Evolutionary conservation across 805 yeast species (phyloP), one percentile per base, ranked within the genome.

Genomic region (Barnettozyma pratensis): DNA sequence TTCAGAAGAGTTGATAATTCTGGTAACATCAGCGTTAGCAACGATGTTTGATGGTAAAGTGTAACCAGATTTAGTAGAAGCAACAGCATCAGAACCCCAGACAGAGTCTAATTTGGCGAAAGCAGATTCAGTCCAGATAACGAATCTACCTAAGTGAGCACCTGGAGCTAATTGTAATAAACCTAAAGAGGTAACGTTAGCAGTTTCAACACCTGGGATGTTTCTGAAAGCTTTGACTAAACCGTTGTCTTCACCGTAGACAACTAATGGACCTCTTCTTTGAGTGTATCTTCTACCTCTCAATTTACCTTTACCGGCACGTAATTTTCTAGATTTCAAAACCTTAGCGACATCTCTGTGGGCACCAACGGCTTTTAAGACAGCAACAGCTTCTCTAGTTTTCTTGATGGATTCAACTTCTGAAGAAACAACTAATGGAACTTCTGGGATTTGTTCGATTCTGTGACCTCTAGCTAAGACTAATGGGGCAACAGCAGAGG

Each of bases 401-500:
- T 91, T 94, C 71, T 79, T 74, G 73, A 92, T 79, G 60, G 95
- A 77, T 83, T 94, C 98, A 68, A 92, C 77, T 58, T 89, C 97
- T 76, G 83, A 77, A 64, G 96, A 77, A 63, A 94, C 94, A 79
- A 94, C 98, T 72, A 94, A 85, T 75, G 99, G 99, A 68, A 94
- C 87, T 83, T 94, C 97, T 73, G 96, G 87, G 67, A 94, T 89
- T 76, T 87, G 83, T 83, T 94, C 99, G 72, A 94, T 89, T 76
- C 92, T 87, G 97, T 94, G 99, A 75, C 99, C 99, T 83, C 99
- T 94, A 72, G 99, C 99, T 68, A 92, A 81, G 63, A 94, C 98
- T 71, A 94, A 85, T 67, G 99, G 89, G 69, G 97, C 94, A 66
- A 94, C 96, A 70, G 95, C 96, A 61, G 98, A 81, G 65, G 99